A percentile compares a stretch with the other conserved stretches of the same genome.
Conservation (phyloP, 75 land plant species). For the Pseudotsuga menziesii region DNA sequence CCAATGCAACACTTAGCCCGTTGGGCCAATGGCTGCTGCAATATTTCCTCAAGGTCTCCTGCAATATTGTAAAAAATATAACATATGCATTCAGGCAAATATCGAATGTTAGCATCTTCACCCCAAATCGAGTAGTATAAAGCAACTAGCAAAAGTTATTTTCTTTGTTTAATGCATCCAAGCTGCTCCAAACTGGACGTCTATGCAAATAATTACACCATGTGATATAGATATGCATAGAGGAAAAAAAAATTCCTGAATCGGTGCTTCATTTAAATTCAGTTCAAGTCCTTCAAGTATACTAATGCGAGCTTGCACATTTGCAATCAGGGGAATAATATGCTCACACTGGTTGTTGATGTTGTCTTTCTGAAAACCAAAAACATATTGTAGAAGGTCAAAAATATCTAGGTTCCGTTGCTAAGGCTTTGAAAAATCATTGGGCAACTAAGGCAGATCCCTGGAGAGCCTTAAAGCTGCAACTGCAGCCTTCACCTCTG, state of each 20-base stretch:
- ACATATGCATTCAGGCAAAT: conserved; percentile 94
- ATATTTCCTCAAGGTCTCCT: too few species aligned
- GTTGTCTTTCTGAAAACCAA: conserved; percentile 94
- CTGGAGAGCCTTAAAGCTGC: too few species aligned
- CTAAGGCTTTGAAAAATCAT: too few species aligned
- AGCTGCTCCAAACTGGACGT: conserved; percentile 57
- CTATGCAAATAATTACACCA: conserved; percentile 86
- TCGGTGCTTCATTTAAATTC: conserved; percentile 66
- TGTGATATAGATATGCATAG: conserved; percentile 73
- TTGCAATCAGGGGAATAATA: conserved; percentile 70
- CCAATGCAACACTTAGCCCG: too few species aligned
- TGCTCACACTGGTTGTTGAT: conserved; percentile 90
- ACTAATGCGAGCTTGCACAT: conserved; percentile 69
- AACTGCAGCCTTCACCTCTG: too few species aligned
- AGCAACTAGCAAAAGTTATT: conserved; percentile 63
- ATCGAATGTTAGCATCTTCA: conserved; percentile 95
- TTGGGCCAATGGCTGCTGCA: too few species aligned
- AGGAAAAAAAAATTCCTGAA: conserved; percentile 56
- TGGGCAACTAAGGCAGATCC: too few species aligned
- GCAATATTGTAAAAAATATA: conserved; percentile 91
- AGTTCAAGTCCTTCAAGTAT: conserved; percentile 47
- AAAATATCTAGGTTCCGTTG: too few species aligned
- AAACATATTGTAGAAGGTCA: too few species aligned
- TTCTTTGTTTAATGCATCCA: conserved; percentile 49
- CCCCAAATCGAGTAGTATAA: conserved; percentile 94